phyloP scores from a whole-genome alignment of 164 flowering plant species.

The Vitis cinerea region DNA sequence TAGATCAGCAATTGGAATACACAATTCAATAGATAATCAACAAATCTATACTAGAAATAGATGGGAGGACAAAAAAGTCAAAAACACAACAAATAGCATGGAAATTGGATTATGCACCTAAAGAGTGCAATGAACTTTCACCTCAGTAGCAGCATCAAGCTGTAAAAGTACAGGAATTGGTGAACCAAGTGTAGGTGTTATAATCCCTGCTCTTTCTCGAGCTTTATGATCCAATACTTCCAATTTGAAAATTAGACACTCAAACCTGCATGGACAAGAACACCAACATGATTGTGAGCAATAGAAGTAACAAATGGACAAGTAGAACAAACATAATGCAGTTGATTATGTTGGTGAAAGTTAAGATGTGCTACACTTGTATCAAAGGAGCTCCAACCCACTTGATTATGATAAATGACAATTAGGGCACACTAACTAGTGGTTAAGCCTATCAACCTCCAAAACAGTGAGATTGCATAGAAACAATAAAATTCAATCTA shows the following conservation, averaged over 20 bases:
- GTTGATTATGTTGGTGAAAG: no score
- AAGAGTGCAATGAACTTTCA: slow-evolving; percentile 14
- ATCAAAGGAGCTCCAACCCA: no score
- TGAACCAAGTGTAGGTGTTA: slow-evolving; percentile 80
- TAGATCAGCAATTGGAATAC: background rate
- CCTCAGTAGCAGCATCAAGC: slow-evolving; percentile 78
- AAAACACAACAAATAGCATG: background rate
- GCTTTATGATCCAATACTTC: slow-evolving; percentile 95
- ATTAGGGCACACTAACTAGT: no score
- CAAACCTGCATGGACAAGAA: slow-evolving; percentile 53
- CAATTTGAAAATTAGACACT: slow-evolving; percentile 67
- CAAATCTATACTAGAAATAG: background rate
- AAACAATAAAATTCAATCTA: background rate
- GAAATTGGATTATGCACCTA: background rate
- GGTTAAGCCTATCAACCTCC: no score
- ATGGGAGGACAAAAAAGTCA: background rate
- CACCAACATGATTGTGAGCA: slow-evolving; percentile 5
- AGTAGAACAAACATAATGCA: background rate
- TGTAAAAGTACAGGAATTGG: slow-evolving; percentile 79
- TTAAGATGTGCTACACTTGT: no score
- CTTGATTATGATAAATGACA: no score
- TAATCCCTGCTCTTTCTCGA: slow-evolving; percentile 94
- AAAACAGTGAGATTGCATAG: no score
- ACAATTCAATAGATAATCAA: background rate
- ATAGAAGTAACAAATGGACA: no score